Percentiles rank a stretch among this genome's conserved stretches.
phyloP scores from a whole-genome alignment of 169 alveolate species.

The Eimeria zaria region DNA sequence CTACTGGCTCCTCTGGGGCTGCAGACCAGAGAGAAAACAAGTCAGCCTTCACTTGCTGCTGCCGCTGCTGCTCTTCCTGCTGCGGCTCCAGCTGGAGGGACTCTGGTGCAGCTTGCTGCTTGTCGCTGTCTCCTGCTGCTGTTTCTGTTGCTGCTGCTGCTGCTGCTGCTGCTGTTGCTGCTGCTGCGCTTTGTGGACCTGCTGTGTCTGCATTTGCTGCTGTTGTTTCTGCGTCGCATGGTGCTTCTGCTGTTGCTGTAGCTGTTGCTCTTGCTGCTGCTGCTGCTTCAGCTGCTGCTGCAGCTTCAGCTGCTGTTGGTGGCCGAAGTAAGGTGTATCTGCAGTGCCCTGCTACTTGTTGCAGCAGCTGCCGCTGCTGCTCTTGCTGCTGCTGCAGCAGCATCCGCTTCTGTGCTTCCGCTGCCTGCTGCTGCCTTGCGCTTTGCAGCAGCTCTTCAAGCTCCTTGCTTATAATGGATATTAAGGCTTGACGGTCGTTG shows the following conservation, averaged over 20 bases:
- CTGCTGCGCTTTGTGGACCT: background rate
- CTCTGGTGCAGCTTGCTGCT: background rate
- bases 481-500: background rate
- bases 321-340: background rate
- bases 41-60: background rate
- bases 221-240: background rate
- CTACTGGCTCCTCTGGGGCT: slow-evolving; percentile 32
- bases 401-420: slow-evolving; percentile 13
- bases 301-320: background rate
- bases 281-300: background rate
- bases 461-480: background rate
- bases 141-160: background rate
- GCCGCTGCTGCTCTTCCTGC: background rate
- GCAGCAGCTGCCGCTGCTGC: slow-evolving; percentile 24
- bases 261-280: background rate
- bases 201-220: background rate
- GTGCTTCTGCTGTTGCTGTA: background rate
- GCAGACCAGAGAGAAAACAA: slow-evolving; percentile 14
- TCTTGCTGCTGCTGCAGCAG: slow-evolving; percentile 30
- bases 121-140: background rate
- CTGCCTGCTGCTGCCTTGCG: slow-evolving; percentile 43
- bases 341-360: background rate
- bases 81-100: background rate
- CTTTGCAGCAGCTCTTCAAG: background rate
- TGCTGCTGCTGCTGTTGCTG: background rate